Evolutionary conservation across 73 alveolate species (phyloP).

Genomic region (Paramecium tetraurelia): DNA sequence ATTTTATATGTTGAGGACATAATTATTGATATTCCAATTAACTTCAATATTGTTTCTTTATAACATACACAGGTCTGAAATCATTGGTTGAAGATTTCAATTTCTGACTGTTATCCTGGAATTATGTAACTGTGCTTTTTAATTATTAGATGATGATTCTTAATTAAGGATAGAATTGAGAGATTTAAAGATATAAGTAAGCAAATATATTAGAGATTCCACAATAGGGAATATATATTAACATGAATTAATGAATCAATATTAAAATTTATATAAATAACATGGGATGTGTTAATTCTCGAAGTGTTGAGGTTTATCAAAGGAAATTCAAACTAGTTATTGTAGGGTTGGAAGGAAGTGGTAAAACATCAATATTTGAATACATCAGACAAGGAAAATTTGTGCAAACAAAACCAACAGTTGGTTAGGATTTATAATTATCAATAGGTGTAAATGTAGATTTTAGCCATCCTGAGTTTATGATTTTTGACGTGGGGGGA

Average conservation of each 20-base stretch:
- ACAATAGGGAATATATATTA: background rate
- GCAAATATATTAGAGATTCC: no score
- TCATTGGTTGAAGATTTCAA: no score
- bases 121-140: no score
- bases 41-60: no score
- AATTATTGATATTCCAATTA: no score
- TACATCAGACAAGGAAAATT: conserved; percentile 66
- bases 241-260: background rate
- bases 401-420: conserved; percentile 76
- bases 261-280: background rate
- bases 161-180: no score
- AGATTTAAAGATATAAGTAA: no score
- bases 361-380: conserved; percentile 81
- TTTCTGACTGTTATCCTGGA: no score
- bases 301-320: conserved; percentile 4
- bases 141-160: no score
- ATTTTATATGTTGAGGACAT: no score
- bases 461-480: conserved; percentile 49
- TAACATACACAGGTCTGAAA: no score
- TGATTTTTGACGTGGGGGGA: conserved; percentile 93
- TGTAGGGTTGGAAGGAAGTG: conserved; percentile 85
- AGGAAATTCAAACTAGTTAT: conserved; percentile 73
- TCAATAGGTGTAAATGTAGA: conserved; percentile 54
- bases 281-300: conserved; percentile 44
- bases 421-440: conserved; percentile 79